Evolutionary conservation across 2,329 filamentous ascomycete genomes (phyloP).

Genomic region (Xylaria sp.): DNA sequence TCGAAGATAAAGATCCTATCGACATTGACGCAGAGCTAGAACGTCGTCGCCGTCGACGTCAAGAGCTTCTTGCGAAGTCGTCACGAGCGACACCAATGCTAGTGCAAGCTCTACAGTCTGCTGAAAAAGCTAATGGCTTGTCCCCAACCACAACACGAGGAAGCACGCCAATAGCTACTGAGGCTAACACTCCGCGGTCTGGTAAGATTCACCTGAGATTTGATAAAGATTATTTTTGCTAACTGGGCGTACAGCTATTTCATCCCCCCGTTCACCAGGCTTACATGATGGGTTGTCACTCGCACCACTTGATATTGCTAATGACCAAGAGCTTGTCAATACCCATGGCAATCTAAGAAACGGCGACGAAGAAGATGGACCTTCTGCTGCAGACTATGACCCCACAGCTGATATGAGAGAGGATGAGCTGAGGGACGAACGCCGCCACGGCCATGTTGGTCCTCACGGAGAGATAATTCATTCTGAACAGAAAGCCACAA

Average conservation of each 20-base stretch:
- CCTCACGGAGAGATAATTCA: conserved; percentile 65
- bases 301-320: conserved; percentile 65
- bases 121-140: conserved; percentile 61
- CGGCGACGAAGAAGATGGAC: conserved; percentile 63
- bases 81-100: conserved; percentile 76
- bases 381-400: conserved; percentile 80
- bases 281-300: conserved; percentile 61
- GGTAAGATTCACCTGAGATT: conserved; percentile 44
- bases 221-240: conserved; percentile 21
- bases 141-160: conserved; percentile 57
- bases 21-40: conserved; percentile 86
- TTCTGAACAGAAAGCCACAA: conserved; percentile 40
- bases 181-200: conserved; percentile 53
- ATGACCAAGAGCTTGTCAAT: conserved; percentile 72
- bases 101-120: conserved; percentile 73
- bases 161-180: conserved; percentile 48
- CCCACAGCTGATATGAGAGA: conserved; percentile 78
- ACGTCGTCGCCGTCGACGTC: conserved; percentile 80
- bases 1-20: conserved; percentile 63
- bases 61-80: conserved; percentile 85
- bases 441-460: conserved; percentile 56
- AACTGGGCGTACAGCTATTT: conserved; percentile 33
- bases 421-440: conserved; percentile 66
- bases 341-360: conserved; percentile 51
- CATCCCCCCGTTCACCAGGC: conserved; percentile 49